Evolutionary conservation across 768 basidiomycete genomes (phyloP).

Genomic region (Tulasnella sp.): DNA sequence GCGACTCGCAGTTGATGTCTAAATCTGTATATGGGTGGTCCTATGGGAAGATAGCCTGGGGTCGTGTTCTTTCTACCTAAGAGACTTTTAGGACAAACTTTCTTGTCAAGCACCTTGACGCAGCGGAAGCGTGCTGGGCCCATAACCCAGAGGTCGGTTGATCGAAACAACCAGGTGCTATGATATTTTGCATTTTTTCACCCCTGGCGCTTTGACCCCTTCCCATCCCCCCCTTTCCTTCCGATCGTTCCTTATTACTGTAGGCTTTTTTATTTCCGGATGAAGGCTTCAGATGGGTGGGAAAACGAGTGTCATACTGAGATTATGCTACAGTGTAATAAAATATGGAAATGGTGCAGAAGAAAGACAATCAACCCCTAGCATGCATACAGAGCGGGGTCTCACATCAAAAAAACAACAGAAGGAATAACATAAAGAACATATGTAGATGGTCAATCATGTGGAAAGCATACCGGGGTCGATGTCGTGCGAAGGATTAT

Average conservation of each 20-base stretch:
- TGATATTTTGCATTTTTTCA: slow-evolving; percentile 14
- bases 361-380: background rate
- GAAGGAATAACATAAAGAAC: slow-evolving; percentile 1
- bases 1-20: background rate
- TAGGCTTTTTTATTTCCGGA: background rate
- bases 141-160: slow-evolving; percentile 36
- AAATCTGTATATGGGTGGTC: too few relatives aligned
- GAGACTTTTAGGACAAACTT: background rate
- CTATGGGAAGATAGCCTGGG: too few relatives aligned
- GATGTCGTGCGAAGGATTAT: slow-evolving; percentile 51
- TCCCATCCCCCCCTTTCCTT: background rate
- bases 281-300: too few relatives aligned
- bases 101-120: slow-evolving; percentile 34
- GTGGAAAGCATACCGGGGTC: slow-evolving; percentile 80
- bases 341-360: background rate
- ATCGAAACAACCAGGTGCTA: slow-evolving; percentile 36
- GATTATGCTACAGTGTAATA: slow-evolving; percentile 13
- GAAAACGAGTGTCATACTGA: background rate
- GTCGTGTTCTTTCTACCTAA: background rate
- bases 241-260: background rate
- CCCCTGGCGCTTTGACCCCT: background rate
- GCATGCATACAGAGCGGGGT: background rate
- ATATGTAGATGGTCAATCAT: slow-evolving; percentile 41
- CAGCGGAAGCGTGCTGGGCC: slow-evolving; percentile 36
- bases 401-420: slow-evolving; percentile 10